phyloP scores from a whole-genome alignment of 345 rosid species.

The Cochlearia excelsa region DNA sequence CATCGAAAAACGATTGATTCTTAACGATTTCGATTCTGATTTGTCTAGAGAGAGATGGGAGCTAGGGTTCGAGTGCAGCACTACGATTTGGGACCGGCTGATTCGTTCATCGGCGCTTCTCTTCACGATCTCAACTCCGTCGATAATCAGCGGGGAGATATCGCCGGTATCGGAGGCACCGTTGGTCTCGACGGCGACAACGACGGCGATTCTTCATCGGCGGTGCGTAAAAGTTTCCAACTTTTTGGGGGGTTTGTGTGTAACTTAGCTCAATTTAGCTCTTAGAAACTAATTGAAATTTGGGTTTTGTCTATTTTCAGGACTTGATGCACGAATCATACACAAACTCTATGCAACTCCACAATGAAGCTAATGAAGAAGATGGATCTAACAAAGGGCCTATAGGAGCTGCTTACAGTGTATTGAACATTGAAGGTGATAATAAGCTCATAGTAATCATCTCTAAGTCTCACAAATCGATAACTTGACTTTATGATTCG shows the following conservation, averaged over 20 bases:
- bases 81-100: conserved; percentile 64
- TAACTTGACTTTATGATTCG: not conserved
- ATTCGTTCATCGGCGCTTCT: conserved; percentile 58
- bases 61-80: conserved; percentile 74
- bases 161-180: conserved; percentile 40
- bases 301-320: conserved; percentile 31
- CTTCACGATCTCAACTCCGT: conserved; percentile 85
- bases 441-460: not conserved
- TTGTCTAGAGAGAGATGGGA: conserved; percentile 46
- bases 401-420: conserved; percentile 46
- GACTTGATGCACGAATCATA: conserved; percentile 77
- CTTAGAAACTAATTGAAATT: not conserved
- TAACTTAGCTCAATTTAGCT: conserved; percentile 8
- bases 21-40: conserved; percentile 3
- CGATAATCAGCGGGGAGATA: conserved; percentile 48
- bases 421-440: conserved; percentile 65
- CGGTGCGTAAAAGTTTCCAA: conserved; percentile 35
- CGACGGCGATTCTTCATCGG: conserved; percentile 49
- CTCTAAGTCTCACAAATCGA: not conserved
- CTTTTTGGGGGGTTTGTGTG: not conserved
- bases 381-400: conserved; percentile 49
- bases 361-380: conserved; percentile 58
- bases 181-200: conserved; percentile 52
- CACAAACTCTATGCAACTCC: conserved; percentile 58
- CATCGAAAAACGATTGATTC: conserved; percentile 8